A percentile compares a stretch with the other conserved stretches of the same genome.
These are phyloP conservation scores for Pezizomycotina sp. DNA, from an alignment of 2,329 filamentous ascomycete genomes.

Conservation along the genomic window DNA sequence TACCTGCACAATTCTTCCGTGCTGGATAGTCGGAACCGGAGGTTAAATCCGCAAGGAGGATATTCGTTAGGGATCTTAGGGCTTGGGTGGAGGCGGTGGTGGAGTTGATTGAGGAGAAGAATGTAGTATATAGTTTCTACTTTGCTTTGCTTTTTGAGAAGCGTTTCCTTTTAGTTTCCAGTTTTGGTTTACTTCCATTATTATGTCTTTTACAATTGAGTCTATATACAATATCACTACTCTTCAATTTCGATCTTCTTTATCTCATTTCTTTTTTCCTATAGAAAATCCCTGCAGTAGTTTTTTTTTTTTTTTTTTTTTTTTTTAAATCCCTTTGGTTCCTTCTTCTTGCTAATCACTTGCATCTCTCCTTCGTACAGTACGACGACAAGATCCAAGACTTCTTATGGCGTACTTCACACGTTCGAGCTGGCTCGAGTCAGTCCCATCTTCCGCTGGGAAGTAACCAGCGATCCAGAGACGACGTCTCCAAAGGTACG, in stretches of 20 bases:
- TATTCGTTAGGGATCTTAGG: conserved; percentile 21
- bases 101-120: conserved; percentile 19
- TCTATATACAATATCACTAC: no score
- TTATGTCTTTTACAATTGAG: no score
- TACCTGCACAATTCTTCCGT: conserved; percentile 9
- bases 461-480: background rate
- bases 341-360: background rate
- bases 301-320: conserved; percentile 1
- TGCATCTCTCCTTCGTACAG: conserved; percentile 1
- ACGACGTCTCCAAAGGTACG: background rate
- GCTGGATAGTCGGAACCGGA: conserved; percentile 18
- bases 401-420: conserved; percentile 21
- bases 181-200: no score
- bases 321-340: conserved; percentile 1
- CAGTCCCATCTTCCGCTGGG: conserved; percentile 14
- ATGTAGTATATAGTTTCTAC: no score
- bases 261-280: no score
- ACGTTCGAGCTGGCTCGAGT: conserved; percentile 11
- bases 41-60: conserved; percentile 17
- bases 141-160: no score
- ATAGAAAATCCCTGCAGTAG: no score
- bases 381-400: conserved; percentile 22
- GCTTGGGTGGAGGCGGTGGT: conserved; percentile 21
- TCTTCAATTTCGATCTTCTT: no score
- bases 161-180: no score